phyloP scores from a whole-genome alignment of 1,139 yeast species.

The Chernovozyma sophiae-reginae region DNA sequence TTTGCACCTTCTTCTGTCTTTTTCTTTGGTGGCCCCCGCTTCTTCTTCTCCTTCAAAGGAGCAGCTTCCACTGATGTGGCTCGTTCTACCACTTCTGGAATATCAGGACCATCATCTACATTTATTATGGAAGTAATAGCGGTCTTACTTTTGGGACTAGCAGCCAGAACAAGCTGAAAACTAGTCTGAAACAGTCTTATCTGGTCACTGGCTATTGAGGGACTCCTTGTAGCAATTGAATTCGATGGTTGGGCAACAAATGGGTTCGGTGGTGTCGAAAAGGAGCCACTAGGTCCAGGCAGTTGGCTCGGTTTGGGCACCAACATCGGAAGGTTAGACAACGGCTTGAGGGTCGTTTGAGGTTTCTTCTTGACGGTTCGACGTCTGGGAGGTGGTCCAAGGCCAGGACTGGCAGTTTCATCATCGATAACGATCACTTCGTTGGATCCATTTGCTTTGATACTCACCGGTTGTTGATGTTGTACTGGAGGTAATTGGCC shows the following conservation, averaged over 20 bases:
- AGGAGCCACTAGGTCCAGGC: neutral
- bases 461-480: neutral
- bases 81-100: constrained; percentile 10
- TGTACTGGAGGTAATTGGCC: constrained; percentile 1
- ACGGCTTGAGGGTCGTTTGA: neutral
- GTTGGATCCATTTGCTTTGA: neutral
- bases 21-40: constrained; percentile 12
- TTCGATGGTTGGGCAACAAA: neutral
- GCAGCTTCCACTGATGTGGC: constrained; percentile 2
- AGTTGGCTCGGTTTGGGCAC: constrained; percentile 13
- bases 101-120: constrained; percentile 24
- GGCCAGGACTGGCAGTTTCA: constrained; percentile 2
- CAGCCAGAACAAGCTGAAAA: constrained; percentile 15
- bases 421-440: constrained; percentile 6
- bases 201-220: constrained; percentile 15
- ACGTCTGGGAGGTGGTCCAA: constrained; percentile 5
- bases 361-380: constrained; percentile 2
- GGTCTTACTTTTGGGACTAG: constrained; percentile 21
- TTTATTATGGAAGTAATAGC: constrained; percentile 38
- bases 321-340: constrained; percentile 7
- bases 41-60: constrained; percentile 5
- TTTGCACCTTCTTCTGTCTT: constrained; percentile 12
- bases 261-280: neutral
- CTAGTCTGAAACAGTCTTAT: constrained; percentile 31
- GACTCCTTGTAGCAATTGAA: neutral